Evolutionary conservation across 495 filamentous ascomycete species (phyloP), one percentile per base, ranked within the genome.

Genomic region (Talaromyces borbonicus): DNA sequence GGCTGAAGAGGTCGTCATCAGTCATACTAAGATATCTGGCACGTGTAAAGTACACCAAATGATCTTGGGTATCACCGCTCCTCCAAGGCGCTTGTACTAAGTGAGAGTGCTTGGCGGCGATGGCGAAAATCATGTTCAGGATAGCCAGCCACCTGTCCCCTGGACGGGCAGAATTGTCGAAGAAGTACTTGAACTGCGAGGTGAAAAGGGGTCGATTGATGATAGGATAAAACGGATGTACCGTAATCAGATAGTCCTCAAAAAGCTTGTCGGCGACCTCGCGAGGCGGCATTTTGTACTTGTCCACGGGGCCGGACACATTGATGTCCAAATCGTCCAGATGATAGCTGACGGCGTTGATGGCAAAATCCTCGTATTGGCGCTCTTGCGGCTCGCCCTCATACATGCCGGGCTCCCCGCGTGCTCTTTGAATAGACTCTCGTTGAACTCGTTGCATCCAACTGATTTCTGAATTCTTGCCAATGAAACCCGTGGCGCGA

Each of bases 71-170:
- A 49, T 66, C 52, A 19, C 63, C 64, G 5, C 63, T 64, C 30
- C 55, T 62, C 72, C 71, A 77, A 20, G 68, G 62, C 11, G 69
- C 72, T 45, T 71, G 68, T 6, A 60, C 57, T 8, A 84, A 65
- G 49, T 77, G 69, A 15, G 71, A 69, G 57, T 81, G 76, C 44
- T 72, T 72, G 8, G 79, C 68, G 5, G 68, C 67, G 44, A 84
- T 82, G 15, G 81, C 81, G 49, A 85, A 81, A 14, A 84, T 74
- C 44, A 83, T 58, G 52, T 85, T 85, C 23, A 83, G 48, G 25
- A 77, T 80, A 0, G 78, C 76, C 29, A 80, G 62, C 77, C 77
- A 83, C 29, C 74, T 73, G 26, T 65, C 61, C 7, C 68, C 67
- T 4, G 69, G 66, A n/a, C 55, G 61, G 5, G 62, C 62, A 9